Evolutionary conservation across 192 early-diverging fungal species (phyloP).

Genomic region (Umbelopsis isabellina): DNA sequence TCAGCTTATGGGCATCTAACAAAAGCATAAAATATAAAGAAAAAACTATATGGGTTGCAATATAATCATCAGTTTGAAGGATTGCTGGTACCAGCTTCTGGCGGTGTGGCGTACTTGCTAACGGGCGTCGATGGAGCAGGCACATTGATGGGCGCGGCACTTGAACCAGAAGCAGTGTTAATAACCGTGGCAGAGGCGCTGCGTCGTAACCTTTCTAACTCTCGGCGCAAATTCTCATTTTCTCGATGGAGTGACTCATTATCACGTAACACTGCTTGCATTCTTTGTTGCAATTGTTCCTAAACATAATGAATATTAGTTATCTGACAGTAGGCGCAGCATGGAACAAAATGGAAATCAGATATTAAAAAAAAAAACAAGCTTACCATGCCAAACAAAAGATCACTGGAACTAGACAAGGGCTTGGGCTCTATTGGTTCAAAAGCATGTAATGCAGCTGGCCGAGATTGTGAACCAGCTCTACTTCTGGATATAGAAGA

Average conservation of each 20-base stretch:
- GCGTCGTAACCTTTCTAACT: slow-evolving; percentile 28
- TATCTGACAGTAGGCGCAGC: background rate
- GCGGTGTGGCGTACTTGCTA: background rate
- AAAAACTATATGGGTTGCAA: no score
- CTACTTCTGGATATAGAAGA: slow-evolving; percentile 6
- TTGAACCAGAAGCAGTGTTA: slow-evolving; percentile 11
- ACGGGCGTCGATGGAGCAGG: background rate
- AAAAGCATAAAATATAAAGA: no score
- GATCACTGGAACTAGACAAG: background rate
- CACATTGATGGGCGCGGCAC: background rate
- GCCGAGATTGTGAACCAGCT: slow-evolving; percentile 16
- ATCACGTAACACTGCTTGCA: slow-evolving; percentile 19
- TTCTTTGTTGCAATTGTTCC: slow-evolving; percentile 26
- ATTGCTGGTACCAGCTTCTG: no score
- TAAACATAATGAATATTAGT: background rate
- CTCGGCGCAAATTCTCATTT: slow-evolving; percentile 31
- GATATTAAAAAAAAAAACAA: no score
- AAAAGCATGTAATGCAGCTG: background rate
- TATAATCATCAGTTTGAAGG: no score
- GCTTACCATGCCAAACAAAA: slow-evolving; percentile 13
- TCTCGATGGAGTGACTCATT: slow-evolving; percentile 33
- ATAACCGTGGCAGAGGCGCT: slow-evolving; percentile 3
- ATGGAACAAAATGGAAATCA: background rate
- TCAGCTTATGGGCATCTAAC: no score
- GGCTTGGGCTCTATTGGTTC: slow-evolving; percentile 13